phyloP scores from a whole-genome alignment of 106 monocot genomes.

The Acorus gramineus region DNA sequence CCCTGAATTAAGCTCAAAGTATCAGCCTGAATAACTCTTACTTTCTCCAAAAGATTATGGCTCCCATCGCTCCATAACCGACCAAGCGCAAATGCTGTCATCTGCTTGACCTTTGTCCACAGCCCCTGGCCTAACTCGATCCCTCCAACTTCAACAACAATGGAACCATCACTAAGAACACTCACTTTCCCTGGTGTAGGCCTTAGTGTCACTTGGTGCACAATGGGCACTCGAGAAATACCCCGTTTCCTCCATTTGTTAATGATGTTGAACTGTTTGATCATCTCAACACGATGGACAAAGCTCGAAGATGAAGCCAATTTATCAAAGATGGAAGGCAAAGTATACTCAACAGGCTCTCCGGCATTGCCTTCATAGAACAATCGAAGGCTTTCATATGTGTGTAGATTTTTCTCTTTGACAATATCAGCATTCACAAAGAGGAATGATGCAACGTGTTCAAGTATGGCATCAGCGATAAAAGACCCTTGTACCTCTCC shows the following conservation, averaged over 20 bases:
- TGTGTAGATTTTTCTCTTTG: conserved; percentile 53
- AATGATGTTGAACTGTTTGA: conserved; percentile 36
- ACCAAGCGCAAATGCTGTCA: conserved; percentile 65
- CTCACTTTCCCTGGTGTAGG: conserved; percentile 70
- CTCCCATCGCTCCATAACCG: conserved; percentile 30
- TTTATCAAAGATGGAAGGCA: conserved; percentile 34
- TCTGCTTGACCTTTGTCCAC: conserved; percentile 92
- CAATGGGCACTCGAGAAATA: conserved; percentile 51
- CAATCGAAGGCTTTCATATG: conserved; percentile 42
- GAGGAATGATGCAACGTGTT: conserved; percentile 60
- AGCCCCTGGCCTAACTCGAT: conserved; percentile 79
- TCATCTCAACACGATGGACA: conserved; percentile 17
- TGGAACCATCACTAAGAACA: conserved; percentile 59
- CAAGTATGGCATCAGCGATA: conserved; percentile 73
- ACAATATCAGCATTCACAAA: conserved; percentile 33
- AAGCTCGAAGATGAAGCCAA: conserved; percentile 24
- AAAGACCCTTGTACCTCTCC: conserved; percentile 76
- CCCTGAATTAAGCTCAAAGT: conserved; percentile 72
- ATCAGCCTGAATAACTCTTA: conserved; percentile 73
- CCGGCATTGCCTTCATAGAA: conserved; percentile 33
- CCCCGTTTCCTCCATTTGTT: conserved; percentile 70
- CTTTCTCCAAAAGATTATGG: conserved; percentile 39
- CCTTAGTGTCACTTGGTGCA: conserved; percentile 24
- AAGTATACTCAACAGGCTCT: conserved; percentile 44
- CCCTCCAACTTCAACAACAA: conserved; percentile 85